phyloP scores from a whole-genome alignment of 495 filamentous ascomycete species.

The Neurospora terricola region DNA sequence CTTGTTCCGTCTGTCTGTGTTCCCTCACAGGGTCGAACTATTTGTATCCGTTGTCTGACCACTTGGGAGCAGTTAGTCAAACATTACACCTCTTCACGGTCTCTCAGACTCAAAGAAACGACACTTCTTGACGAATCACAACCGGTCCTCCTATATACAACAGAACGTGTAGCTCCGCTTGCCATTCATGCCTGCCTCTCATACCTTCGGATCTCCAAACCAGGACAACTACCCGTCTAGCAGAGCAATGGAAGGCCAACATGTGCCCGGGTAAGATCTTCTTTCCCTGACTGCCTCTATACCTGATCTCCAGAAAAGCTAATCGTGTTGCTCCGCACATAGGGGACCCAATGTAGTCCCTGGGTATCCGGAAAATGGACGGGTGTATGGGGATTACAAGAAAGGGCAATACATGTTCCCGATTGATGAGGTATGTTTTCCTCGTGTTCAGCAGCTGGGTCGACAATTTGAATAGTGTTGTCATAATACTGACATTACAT shows the following conservation, averaged over 20 bases:
- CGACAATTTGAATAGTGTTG: background rate
- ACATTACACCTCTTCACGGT: background rate
- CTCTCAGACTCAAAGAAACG: background rate
- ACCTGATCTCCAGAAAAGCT: background rate
- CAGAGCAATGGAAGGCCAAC: background rate
- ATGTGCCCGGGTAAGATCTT: background rate
- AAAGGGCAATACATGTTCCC: constrained; percentile 53
- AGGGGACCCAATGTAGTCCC: background rate
- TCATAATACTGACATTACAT: constrained; percentile 8
- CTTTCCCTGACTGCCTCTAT: background rate
- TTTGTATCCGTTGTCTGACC: background rate
- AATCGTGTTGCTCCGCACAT: background rate
- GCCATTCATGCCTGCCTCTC: background rate
- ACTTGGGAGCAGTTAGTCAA: background rate
- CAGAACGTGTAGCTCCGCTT: background rate
- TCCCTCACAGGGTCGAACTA: background rate
- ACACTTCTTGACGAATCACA: background rate
- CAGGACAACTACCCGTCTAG: background rate
- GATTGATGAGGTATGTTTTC: constrained; percentile 45
- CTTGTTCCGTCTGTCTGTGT: background rate
- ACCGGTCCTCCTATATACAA: background rate
- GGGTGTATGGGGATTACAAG: constrained; percentile 35
- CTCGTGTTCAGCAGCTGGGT: background rate
- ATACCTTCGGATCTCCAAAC: background rate
- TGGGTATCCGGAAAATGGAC: constrained; percentile 2